Evolutionary conservation across 1,284 basidiomycete genomes (phyloP), one percentile per base, ranked within the genome.

Genomic region (Malassezia psittaci): DNA sequence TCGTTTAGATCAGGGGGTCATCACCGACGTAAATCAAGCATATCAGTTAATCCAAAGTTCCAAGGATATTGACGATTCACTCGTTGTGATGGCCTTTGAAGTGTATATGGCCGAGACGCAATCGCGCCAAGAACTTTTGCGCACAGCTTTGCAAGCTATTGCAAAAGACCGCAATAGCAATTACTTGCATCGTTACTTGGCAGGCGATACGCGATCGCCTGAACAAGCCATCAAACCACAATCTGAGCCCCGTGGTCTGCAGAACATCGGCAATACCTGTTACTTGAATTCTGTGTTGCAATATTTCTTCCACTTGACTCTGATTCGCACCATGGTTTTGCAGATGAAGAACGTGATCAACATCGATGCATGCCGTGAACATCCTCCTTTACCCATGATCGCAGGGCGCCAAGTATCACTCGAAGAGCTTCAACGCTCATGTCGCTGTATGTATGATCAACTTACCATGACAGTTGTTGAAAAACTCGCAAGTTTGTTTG

Each of bases 271-370:
- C 50, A 94, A 94, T 69, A 91, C 88, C 0, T 91, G 88, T 72
- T 93, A 91, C 74, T 79, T 93, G 52, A 91, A 91, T 73, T 90
- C 88, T 16, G 77, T 90, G 21, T 78, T 89, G 13, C 75, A 91
- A 83, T 94, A 94, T 75, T 90, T 94, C 73, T 93, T 90, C 75
- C 90, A 89, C n/a, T 88, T 94, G 75, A 85, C 82, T 67, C 86
- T 89, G 45, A 79, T 94, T 29, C 82, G 90, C 38, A 83, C 85
- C 10, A 83, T 85, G 7, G 82, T 93, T 15, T 76, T 81, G 24
- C 80, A 82, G 2, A 79, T 85, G 76, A 51, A 49, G 5, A 32
- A 19, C 6, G 29, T 42, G 37, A 44, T 51, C 5, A 24, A 39
- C 5, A 32, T 32, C 15, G 32, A 5, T 43, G 24, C 19, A 48